A percentile compares a stretch with the other conserved stretches of the same genome.
Conservation (phyloP, 1,284 basidiomycete species). For the Naganishia liquefaciens region DNA sequence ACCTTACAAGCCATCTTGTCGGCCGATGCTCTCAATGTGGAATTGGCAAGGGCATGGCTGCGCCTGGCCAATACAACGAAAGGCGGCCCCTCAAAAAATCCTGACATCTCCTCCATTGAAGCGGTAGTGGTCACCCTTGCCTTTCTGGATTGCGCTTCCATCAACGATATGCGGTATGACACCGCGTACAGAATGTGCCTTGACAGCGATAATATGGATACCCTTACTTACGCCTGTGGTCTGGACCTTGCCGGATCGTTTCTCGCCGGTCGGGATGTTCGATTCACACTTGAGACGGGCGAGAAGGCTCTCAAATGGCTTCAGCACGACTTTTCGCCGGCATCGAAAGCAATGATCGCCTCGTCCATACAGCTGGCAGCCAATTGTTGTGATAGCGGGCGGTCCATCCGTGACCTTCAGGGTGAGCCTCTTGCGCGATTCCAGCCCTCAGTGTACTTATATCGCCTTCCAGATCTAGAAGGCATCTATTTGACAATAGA, state of each 20-base stretch:
- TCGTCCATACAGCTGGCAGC: slow-evolving; percentile 20
- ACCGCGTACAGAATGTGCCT: slow-evolving; percentile 10
- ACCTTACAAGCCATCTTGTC: slow-evolving; percentile 10
- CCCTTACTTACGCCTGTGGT: slow-evolving; percentile 23
- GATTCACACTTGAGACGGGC: slow-evolving; percentile 9
- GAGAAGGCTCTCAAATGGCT: slow-evolving; percentile 20
- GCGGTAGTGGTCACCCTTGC: slow-evolving; percentile 15
- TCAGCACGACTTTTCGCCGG: slow-evolving; percentile 22
- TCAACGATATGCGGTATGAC: slow-evolving; percentile 12
- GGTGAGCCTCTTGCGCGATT: not conserved
- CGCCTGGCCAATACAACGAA: slow-evolving; percentile 4
- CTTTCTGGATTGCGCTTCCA: not conserved
- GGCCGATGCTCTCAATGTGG: slow-evolving; percentile 5
- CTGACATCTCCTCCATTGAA: slow-evolving; percentile 22
- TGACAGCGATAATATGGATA: slow-evolving; percentile 22
- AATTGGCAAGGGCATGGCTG: slow-evolving; percentile 11
- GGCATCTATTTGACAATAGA: slow-evolving; percentile 4
- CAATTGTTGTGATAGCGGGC: slow-evolving; percentile 17
- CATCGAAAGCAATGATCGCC: slow-evolving; percentile 16
- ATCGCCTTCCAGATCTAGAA: not conserved
- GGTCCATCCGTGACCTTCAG: slow-evolving; percentile 8
- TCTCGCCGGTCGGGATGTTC: slow-evolving; percentile 23
- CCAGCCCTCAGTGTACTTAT: not conserved
- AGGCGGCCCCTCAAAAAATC: not conserved
- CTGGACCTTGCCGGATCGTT: slow-evolving; percentile 18